Conservation (phyloP, 2,329 filamentous ascomycete species). For the Diaporthe amygdali region DNA sequence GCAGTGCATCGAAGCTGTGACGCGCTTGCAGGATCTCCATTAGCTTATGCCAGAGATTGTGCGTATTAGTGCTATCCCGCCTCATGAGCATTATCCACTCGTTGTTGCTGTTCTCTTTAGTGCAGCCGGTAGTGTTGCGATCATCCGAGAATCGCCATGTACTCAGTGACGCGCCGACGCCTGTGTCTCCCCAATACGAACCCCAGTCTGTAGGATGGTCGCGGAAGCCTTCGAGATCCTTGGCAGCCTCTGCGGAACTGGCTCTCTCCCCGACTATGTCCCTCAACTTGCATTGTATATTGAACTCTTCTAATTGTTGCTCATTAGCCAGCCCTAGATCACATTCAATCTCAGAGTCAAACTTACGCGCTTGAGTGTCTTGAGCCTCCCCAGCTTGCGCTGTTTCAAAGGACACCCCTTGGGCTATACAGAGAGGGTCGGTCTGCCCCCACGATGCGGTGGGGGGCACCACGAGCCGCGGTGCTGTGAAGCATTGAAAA, state of each 20-base stretch:
- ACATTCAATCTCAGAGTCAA: not conserved
- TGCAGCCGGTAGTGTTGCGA: constrained; percentile 14
- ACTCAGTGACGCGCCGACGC: constrained; percentile 28
- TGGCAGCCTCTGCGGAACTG: constrained; percentile 13
- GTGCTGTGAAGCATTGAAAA: constrained; percentile 17
- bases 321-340: not conserved
- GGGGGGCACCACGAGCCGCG: not conserved
- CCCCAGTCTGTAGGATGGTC: constrained; percentile 24
- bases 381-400: not conserved
- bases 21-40: constrained; percentile 36
- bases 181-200: constrained; percentile 33
- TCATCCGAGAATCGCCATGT: constrained; percentile 25
- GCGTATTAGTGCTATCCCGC: constrained; percentile 30
- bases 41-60: constrained; percentile 35
- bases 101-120: constrained; percentile 19
- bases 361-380: not conserved
- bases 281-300: constrained; percentile 25
- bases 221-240: constrained; percentile 25
- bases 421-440: constrained; percentile 27
- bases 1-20: constrained; percentile 31
- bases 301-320: constrained; percentile 10
- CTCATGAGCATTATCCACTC: constrained; percentile 32
- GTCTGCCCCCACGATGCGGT: constrained; percentile 2
- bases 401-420: constrained; percentile 22
- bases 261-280: not conserved